Percentiles rank a stretch among this genome's conserved stretches.
Evolutionary conservation across 73 alveolate species (phyloP).

Genomic region (Diophrys appendiculata): DNA sequence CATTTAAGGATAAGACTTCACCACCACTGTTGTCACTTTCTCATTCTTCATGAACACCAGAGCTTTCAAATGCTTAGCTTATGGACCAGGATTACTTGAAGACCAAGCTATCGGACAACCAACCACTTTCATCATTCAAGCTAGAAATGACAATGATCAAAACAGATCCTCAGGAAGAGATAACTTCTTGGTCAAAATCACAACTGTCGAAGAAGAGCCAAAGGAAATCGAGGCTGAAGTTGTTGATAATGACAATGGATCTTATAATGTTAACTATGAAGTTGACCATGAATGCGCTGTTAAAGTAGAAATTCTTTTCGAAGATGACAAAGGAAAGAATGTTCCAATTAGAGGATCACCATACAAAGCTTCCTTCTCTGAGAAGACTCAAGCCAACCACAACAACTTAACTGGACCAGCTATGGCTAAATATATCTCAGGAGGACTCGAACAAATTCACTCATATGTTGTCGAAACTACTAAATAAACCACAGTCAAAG

Average conservation of each 20-base stretch:
- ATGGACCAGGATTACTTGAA: conserved; percentile 98
- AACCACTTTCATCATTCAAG: conserved; percentile 89
- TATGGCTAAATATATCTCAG: conserved; percentile 72
- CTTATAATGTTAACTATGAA: conserved; percentile 67
- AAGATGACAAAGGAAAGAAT: conserved; percentile 82
- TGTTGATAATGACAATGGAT: conserved; percentile 84
- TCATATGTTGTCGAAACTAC: conserved; percentile 67
- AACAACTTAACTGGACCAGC: conserved; percentile 93
- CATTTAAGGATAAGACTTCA: conserved; percentile 94
- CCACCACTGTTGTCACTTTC: conserved; percentile 90
- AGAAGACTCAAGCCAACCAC: conserved; percentile 75
- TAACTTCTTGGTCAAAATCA: conserved; percentile 85
- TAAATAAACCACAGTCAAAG: conserved; percentile 78
- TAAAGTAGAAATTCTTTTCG: conserved; percentile 77
- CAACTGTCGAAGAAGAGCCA: conserved; percentile 42
- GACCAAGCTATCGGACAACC: conserved; percentile 89
- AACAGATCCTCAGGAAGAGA: conserved; percentile 98
- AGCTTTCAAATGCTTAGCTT: conserved; percentile 97
- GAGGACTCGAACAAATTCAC: conserved; percentile 72
- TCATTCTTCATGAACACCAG: conserved; percentile 97
- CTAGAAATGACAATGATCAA: conserved; percentile 95
- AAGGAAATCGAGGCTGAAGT: conserved; percentile 58
- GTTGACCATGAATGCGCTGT: conserved; percentile 77
- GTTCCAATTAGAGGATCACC: conserved; percentile 97
- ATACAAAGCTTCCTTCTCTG: conserved; percentile 82